phyloP scores from a whole-genome alignment of 2,329 filamentous ascomycete species.

The Calycina marina region DNA sequence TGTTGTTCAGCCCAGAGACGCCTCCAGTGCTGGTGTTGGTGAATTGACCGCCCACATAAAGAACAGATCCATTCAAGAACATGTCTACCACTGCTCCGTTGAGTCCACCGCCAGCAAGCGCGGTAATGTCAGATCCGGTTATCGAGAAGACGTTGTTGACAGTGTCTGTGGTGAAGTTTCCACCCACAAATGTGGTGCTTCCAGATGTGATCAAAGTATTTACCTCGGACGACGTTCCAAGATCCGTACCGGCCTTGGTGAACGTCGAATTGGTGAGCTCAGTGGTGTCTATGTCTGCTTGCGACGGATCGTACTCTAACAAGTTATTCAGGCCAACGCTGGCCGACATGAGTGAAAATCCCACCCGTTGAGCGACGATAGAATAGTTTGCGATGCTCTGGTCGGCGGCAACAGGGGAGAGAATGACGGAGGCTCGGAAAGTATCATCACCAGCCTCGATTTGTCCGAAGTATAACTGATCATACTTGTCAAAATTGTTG shows the following conservation, averaged over 20 bases:
- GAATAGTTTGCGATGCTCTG: constrained; percentile 50
- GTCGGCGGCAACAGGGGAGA: constrained; percentile 52
- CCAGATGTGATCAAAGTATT: constrained; percentile 50
- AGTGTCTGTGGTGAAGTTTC: constrained; percentile 61
- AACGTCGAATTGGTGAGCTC: constrained; percentile 60
- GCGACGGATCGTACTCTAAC: constrained; percentile 69
- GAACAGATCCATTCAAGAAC: constrained; percentile 43
- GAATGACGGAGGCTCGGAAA: constrained; percentile 69
- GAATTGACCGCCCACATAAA: constrained; percentile 82
- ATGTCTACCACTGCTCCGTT: constrained; percentile 66
- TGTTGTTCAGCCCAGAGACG: constrained; percentile 51
- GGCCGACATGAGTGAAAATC: constrained; percentile 59
- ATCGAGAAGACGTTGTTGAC: constrained; percentile 69
- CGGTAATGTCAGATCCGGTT: constrained; percentile 42
- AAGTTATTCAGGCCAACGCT: constrained; percentile 76
- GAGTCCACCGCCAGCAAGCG: constrained; percentile 56
- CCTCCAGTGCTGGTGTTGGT: constrained; percentile 52
- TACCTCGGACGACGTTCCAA: constrained; percentile 54
- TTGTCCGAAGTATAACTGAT: constrained; percentile 75
- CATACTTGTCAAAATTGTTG: constrained; percentile 94
- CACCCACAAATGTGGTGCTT: constrained; percentile 60
- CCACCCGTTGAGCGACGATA: constrained; percentile 79
- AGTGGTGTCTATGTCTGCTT: constrained; percentile 39
- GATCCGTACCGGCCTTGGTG: constrained; percentile 58
- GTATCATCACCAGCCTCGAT: constrained; percentile 59